These are phyloP conservation scores for Nakazawaea siamensis DNA, from an alignment of 805 yeast species.

Conservation along the genomic window DNA sequence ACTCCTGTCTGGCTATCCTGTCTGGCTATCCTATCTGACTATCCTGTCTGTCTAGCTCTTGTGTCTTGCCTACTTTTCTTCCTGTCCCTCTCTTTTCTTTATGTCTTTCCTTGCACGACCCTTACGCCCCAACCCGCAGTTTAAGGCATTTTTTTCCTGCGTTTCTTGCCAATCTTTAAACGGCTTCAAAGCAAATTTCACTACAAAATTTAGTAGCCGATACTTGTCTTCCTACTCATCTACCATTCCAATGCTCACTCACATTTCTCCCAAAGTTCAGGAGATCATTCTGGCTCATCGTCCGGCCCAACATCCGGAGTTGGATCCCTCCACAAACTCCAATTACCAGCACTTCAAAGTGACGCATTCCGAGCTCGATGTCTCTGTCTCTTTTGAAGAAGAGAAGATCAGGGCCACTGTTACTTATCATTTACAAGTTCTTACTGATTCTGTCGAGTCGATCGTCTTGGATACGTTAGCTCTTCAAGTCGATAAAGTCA, in stretches of 20 bases:
- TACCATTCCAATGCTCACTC: slow-evolving; percentile 1
- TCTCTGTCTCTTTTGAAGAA: slow-evolving; percentile 47
- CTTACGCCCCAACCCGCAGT: too few species aligned
- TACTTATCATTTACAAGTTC: slow-evolving; percentile 30
- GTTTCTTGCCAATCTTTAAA: neutral
- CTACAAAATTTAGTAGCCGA: neutral
- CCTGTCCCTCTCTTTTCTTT: too few species aligned
- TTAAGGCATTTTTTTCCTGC: too few species aligned
- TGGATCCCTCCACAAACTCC: slow-evolving; percentile 74
- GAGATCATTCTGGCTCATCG: slow-evolving; percentile 21
- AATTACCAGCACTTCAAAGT: slow-evolving; percentile 52
- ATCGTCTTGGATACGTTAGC: slow-evolving; percentile 66
- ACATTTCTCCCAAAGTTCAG: slow-evolving; percentile 8
- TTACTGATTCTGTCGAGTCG: slow-evolving; percentile 18
- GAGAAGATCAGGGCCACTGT: slow-evolving; percentile 50
- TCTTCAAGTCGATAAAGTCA: slow-evolving; percentile 37
- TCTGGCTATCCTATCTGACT: too few species aligned
- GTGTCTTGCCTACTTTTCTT: too few species aligned
- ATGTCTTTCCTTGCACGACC: too few species aligned
- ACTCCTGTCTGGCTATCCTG: too few species aligned
- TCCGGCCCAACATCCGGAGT: slow-evolving; percentile 39
- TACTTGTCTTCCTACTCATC: neutral
- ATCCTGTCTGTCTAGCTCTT: too few species aligned
- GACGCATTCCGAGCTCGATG: slow-evolving; percentile 39
- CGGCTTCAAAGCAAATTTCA: neutral